Evolutionary conservation across 805 yeast genomes (phyloP).

Genomic region (Cyberlindnera galapagoensis): DNA sequence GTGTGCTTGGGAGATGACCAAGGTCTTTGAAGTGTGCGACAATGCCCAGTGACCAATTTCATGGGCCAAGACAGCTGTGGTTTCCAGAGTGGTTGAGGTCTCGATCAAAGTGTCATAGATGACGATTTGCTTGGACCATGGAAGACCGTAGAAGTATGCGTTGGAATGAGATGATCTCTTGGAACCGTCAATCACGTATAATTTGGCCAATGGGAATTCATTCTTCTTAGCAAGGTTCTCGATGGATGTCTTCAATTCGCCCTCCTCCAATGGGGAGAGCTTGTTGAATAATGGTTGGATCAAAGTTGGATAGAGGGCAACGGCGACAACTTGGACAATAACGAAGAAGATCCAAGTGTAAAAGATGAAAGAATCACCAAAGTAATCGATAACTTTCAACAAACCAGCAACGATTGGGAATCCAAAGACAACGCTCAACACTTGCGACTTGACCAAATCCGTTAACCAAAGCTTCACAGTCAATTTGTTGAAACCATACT

Average conservation of each 20-base stretch:
- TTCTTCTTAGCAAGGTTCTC: conserved; percentile 71
- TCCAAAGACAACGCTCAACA: conserved; percentile 53
- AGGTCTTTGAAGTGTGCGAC: conserved; percentile 76
- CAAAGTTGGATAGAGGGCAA: conserved; percentile 74
- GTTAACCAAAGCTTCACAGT: conserved; percentile 65
- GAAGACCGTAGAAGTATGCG: conserved; percentile 93
- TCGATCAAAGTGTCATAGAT: conserved; percentile 86
- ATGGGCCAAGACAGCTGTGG: conserved; percentile 94
- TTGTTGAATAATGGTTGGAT: conserved; percentile 93
- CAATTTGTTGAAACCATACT: conserved; percentile 87
- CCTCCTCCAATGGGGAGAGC: conserved; percentile 82
- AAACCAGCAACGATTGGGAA: conserved; percentile 69
- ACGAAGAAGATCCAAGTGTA: conserved; percentile 72
- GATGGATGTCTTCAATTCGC: conserved; percentile 77
- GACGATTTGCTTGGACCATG: conserved; percentile 95
- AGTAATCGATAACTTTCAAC: conserved; percentile 73
- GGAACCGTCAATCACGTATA: conserved; percentile 94
- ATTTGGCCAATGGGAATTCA: conserved; percentile 78
- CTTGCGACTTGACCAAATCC: conserved; percentile 60
- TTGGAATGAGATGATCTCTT: conserved; percentile 94
- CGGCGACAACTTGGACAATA: conserved; percentile 61
- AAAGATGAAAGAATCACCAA: conserved; percentile 74
- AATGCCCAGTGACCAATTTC: conserved; percentile 98
- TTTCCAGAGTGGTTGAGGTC: conserved; percentile 68
- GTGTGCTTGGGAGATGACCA: conserved; percentile 59